A percentile compares a stretch with the other conserved stretches of the same genome.
Evolutionary conservation across 345 rosid genomes (phyloP).

Genomic region (Eucalyptus sp.): DNA sequence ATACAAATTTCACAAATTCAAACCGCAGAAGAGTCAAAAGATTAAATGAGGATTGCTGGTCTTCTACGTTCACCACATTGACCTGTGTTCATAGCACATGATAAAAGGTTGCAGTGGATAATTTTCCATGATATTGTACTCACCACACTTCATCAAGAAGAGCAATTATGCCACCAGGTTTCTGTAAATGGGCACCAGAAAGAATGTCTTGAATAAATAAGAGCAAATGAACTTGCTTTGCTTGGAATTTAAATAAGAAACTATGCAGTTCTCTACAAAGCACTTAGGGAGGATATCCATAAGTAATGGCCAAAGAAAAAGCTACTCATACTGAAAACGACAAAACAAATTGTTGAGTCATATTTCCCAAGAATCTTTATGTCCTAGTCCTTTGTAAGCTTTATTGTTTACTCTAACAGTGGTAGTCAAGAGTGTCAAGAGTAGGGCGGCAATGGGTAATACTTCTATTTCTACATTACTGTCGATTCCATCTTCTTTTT

Average conservation of each 20-base stretch:
- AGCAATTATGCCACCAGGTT: conserved; percentile 99
- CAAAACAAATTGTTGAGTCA: neutral
- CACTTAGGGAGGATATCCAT: neutral
- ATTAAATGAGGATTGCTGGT: neutral
- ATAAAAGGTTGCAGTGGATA: neutral
- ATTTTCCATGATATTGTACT: conserved; percentile 5
- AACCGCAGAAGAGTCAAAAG: neutral
- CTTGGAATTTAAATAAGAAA: neutral
- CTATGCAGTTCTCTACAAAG: neutral
- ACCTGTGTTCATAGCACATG: neutral
- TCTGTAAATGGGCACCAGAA: conserved; percentile 26
- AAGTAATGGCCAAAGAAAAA: neutral
- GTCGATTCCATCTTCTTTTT: neutral
- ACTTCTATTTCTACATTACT: neutral
- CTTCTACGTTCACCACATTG: neutral
- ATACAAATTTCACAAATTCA: neutral
- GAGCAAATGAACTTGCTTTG: neutral
- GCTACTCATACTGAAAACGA: neutral
- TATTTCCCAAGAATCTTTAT: neutral
- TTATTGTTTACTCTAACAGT: neutral
- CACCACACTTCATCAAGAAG: conserved; percentile 99
- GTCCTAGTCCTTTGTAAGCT: neutral
- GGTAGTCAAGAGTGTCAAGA: neutral
- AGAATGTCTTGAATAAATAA: neutral
- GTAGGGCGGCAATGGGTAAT: neutral